These are phyloP conservation scores for Simplicillium sp. DNA, from an alignment of 2,329 filamentous ascomycete genomes.

Conservation along the genomic window DNA sequence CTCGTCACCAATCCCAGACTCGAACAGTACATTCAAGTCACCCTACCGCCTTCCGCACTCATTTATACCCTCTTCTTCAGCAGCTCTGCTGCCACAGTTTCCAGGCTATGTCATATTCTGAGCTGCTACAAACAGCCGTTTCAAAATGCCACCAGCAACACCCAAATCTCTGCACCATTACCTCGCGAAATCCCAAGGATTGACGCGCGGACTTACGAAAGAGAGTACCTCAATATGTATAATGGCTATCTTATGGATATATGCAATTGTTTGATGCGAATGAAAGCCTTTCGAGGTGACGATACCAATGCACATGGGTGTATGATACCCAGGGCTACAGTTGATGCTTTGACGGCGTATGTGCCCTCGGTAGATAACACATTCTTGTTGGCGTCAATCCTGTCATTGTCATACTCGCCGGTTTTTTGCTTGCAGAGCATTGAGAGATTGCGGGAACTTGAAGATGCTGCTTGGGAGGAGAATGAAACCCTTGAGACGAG, in stretches of 20 bases:
- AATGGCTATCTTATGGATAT: slow-evolving; percentile 83
- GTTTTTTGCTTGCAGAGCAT: slow-evolving; percentile 46
- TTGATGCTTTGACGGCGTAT: slow-evolving; percentile 37
- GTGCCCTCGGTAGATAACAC: slow-evolving; percentile 35
- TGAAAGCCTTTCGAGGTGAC: slow-evolving; percentile 55
- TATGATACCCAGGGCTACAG: slow-evolving; percentile 33
- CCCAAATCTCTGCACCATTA: slow-evolving; percentile 18
- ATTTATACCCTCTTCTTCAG: slow-evolving; percentile 65
- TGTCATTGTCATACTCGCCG: slow-evolving; percentile 51
- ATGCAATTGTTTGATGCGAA: slow-evolving; percentile 75
- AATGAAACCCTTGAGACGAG: slow-evolving; percentile 31
- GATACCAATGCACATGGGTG: slow-evolving; percentile 56
- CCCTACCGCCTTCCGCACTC: slow-evolving; percentile 56
- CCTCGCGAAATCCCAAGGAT: slow-evolving; percentile 16
- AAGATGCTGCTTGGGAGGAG: slow-evolving; percentile 41
- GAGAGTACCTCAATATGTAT: slow-evolving; percentile 57
- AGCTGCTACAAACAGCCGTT: slow-evolving; percentile 62
- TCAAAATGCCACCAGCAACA: slow-evolving; percentile 53
- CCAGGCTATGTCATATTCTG: slow-evolving; percentile 60
- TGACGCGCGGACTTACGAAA: slow-evolving; percentile 37
- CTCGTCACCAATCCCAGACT: slow-evolving; percentile 43
- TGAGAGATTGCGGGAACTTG: slow-evolving; percentile 42
- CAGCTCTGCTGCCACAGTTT: slow-evolving; percentile 51
- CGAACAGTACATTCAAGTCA: slow-evolving; percentile 50
- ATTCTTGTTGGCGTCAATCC: slow-evolving; percentile 37